These are phyloP conservation scores for Aristolochia californica DNA, from an alignment of 164 flowering plant species.

Conservation along the genomic window DNA sequence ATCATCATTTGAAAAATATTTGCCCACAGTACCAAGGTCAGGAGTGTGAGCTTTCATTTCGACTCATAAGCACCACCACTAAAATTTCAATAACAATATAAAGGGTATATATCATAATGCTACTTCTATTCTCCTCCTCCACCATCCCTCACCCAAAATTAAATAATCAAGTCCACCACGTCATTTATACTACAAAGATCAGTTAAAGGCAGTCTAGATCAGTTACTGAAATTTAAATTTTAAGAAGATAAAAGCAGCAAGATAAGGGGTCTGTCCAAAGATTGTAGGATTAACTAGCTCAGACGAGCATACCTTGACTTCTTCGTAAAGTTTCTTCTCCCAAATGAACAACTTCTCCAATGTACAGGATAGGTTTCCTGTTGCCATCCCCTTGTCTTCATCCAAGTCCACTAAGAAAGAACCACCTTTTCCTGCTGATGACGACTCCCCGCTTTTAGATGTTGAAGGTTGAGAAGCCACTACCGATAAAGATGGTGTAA, in stretches of 20 bases:
- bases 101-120: too few relatives aligned
- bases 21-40: too few relatives aligned
- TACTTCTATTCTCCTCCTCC: too few relatives aligned
- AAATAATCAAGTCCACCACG: too few relatives aligned
- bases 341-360: constrained; percentile 72
- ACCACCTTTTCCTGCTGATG: constrained; percentile 24
- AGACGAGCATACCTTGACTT: constrained; percentile 69
- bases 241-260: background rate
- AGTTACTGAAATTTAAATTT: too few relatives aligned
- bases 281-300: background rate
- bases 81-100: too few relatives aligned
- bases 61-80: too few relatives aligned
- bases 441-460: constrained; percentile 33
- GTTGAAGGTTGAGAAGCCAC: constrained; percentile 55
- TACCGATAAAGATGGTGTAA: constrained; percentile 47
- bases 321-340: constrained; percentile 93
- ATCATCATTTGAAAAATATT: too few relatives aligned
- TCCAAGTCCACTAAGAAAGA: constrained; percentile 28
- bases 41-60: too few relatives aligned
- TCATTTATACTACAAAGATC: too few relatives aligned
- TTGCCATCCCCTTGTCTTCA: constrained; percentile 33
- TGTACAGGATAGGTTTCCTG: constrained; percentile 61
- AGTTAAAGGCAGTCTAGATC: too few relatives aligned
- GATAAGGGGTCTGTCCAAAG: background rate
- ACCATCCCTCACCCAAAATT: too few relatives aligned